These are phyloP conservation scores for Pseudovirgaria hyperparasitica DNA, from an alignment of 2,329 filamentous ascomycete species.

Conservation along the genomic window DNA sequence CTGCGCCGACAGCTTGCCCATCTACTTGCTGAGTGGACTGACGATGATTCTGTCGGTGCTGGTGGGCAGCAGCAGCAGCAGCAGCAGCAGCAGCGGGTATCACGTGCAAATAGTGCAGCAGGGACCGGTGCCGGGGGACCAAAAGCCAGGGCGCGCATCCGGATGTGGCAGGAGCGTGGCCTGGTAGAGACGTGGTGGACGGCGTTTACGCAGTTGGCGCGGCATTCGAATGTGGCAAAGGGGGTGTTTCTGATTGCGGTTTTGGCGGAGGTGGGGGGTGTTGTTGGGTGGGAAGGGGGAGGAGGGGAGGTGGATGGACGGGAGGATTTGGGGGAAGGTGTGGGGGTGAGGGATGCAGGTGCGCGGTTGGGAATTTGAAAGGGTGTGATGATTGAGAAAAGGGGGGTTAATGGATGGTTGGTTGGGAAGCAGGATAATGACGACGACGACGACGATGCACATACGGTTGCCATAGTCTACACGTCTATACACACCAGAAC, in stretches of 20 bases:
- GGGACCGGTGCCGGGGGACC: no score
- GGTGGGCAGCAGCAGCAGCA: no score
- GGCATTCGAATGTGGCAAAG: not conserved
- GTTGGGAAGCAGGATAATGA: not conserved
- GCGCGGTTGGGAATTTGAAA: not conserved
- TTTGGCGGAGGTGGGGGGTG: not conserved
- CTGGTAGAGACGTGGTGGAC: no score
- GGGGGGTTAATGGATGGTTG: not conserved
- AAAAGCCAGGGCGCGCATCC: no score
- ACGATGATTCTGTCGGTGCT: no score
- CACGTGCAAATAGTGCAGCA: no score
- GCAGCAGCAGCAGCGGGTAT: no score
- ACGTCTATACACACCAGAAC: slow-evolving; percentile 12
- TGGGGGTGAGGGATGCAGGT: not conserved
- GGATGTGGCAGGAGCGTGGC: no score
- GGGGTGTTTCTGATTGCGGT: not conserved
- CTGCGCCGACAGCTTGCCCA: no score
- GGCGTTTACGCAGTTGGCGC: no score
- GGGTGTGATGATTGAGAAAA: not conserved
- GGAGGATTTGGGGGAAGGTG: not conserved
- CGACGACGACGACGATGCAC: not conserved
- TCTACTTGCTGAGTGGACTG: no score
- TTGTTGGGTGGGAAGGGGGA: not conserved
- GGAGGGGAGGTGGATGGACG: not conserved
- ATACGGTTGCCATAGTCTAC: slow-evolving; percentile 1